phyloP scores from a whole-genome alignment of 257 asterid genomes.

The Przewalskia tangutica region DNA sequence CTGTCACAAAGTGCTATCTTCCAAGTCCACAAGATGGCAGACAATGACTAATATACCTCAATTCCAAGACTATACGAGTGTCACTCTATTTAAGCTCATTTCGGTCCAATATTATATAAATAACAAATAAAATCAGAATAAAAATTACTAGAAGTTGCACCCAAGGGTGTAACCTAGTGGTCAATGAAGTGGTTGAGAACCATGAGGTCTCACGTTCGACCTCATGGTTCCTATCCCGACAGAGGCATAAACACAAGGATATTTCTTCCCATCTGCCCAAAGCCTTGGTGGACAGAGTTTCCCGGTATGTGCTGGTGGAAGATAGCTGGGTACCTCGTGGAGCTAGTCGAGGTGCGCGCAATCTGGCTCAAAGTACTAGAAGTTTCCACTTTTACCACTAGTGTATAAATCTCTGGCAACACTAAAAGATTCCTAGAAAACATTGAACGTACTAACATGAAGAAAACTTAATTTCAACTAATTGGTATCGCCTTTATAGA shows the following conservation, averaged over 20 bases:
- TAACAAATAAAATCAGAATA: background rate
- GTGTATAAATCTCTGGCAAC: background rate
- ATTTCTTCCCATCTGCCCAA: too few species aligned
- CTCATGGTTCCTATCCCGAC: too few species aligned
- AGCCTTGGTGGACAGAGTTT: too few species aligned
- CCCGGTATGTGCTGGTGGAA: too few species aligned
- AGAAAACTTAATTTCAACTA: too few species aligned
- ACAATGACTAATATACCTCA: background rate
- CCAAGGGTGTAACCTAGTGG: too few species aligned
- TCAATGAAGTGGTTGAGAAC: too few species aligned
- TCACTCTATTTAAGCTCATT: background rate
- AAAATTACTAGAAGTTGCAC: background rate
- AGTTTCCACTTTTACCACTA: background rate
- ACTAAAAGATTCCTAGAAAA: background rate
- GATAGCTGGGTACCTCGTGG: too few species aligned
- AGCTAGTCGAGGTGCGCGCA: too few species aligned
- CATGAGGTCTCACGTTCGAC: too few species aligned
- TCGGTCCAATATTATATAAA: background rate
- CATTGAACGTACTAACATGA: background rate
- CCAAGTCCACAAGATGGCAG: background rate
- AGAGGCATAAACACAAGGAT: too few species aligned
- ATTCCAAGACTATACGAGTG: background rate
- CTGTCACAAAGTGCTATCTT: background rate
- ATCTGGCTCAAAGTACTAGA: too few species aligned
- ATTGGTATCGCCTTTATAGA: background rate